These are phyloP conservation scores for Plasmodium inui DNA, from an alignment of 169 alveolate genomes.

Conservation along the genomic window DNA sequence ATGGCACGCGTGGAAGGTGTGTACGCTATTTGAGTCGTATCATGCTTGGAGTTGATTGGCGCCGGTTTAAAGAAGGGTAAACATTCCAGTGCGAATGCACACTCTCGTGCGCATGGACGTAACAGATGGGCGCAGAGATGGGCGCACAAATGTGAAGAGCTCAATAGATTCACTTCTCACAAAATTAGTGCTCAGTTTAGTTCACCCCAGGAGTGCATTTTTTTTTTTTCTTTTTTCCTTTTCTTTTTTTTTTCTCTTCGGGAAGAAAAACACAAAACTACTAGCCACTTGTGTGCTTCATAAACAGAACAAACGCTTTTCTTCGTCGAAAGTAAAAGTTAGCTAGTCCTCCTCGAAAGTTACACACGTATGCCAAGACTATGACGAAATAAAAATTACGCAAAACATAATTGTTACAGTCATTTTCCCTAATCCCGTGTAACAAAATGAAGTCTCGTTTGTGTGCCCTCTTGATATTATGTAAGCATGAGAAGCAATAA, in stretches of 20 bases:
- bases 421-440: not conserved
- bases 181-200: not conserved
- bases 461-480: not conserved
- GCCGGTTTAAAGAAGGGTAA: not conserved
- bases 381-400: not conserved
- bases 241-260: not conserved
- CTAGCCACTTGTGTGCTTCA: not conserved
- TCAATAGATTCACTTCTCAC: not conserved
- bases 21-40: too few species aligned
- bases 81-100: too few species aligned
- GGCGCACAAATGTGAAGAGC: not conserved
- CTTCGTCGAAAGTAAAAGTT: not conserved
- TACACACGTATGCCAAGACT: not conserved
- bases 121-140: too few species aligned
- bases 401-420: not conserved
- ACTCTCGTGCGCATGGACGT: too few species aligned
- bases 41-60: not conserved
- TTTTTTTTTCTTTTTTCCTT: not conserved
- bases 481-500: too few species aligned
- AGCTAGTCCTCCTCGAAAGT: not conserved
- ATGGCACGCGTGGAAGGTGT: too few species aligned
- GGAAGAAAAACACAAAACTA: not conserved
- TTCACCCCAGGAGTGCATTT: not conserved
- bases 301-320: not conserved
- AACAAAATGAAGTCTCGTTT: not conserved